Conservation (phyloP, 179 eudicot species). For the Sideroxylon spinosum region DNA sequence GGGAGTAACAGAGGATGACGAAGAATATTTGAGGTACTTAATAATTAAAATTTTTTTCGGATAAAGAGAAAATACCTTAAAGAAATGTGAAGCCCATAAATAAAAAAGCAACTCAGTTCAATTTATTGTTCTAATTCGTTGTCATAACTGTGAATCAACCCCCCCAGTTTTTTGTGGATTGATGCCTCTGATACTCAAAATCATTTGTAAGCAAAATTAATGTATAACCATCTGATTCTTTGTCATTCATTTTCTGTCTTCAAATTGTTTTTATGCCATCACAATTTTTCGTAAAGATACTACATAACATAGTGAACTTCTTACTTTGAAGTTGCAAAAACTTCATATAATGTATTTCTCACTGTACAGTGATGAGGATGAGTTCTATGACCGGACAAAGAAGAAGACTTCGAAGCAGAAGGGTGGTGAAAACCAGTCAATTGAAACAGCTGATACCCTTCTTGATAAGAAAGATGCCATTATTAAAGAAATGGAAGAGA, state of each 20-base stretch:
- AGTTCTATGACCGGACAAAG: constrained; percentile 88
- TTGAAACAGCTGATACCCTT: constrained; percentile 96
- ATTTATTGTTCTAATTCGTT: neutral
- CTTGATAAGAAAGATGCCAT: constrained; percentile 78
- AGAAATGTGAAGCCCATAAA: neutral
- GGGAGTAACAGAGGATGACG: constrained; percentile 65
- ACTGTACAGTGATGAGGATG: constrained; percentile 82
- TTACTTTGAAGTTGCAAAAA: constrained; percentile 1
- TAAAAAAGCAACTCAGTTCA: neutral
- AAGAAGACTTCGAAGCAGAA: constrained; percentile 49
- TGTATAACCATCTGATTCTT: neutral
- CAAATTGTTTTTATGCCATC: neutral
- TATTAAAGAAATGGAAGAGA: constrained; percentile 67
- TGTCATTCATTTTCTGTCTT: neutral
- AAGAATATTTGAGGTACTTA: constrained; percentile 63
- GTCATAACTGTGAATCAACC: neutral
- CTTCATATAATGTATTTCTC: constrained; percentile 1
- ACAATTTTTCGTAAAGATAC: neutral
- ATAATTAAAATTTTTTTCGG: neutral
- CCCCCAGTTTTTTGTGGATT: neutral
- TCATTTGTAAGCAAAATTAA: neutral
- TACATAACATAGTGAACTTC: neutral
- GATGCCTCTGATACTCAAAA: neutral
- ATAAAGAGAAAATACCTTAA: neutral
- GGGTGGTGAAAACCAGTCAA: constrained; percentile 51